Percentiles rank a stretch among this genome's conserved stretches.
Conservation (phyloP, 148 eudicot genomes). For the Limonium bicolor region DNA sequence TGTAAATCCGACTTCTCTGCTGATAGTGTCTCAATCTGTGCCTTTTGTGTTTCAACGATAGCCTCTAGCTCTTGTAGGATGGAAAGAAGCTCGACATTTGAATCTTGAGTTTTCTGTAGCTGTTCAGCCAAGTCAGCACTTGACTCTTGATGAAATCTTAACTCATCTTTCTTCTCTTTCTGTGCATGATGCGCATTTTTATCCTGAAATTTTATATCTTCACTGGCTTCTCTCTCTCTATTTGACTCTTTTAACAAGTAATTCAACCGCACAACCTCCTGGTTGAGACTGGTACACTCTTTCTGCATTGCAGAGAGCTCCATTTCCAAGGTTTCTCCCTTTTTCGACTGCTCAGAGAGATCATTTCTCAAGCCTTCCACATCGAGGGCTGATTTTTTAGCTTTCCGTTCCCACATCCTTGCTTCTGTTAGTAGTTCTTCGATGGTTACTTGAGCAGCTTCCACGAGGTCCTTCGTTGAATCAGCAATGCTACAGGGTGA, state of each 20-base stretch:
- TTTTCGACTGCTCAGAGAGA: constrained; percentile 41
- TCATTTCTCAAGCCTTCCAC: constrained; percentile 47
- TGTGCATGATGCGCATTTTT: constrained; percentile 22
- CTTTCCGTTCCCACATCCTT: constrained; percentile 74
- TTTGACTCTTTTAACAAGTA: constrained; percentile 24
- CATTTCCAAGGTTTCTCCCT: constrained; percentile 33
- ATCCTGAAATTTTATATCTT: constrained; percentile 20
- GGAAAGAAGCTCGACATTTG: constrained; percentile 68
- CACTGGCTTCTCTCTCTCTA: constrained; percentile 13
- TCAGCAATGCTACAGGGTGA: constrained; percentile 22
- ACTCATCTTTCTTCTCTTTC: constrained; percentile 59
- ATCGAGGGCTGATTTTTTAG: constrained; percentile 47
- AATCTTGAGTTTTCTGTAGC: constrained; percentile 63
- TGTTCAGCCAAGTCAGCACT: constrained; percentile 48
- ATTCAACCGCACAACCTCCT: constrained; percentile 44
- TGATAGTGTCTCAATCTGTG: constrained; percentile 57
- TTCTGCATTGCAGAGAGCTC: constrained; percentile 54
- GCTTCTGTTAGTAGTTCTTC: constrained; percentile 64
- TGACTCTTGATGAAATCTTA: constrained; percentile 40
- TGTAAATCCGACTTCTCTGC: constrained; percentile 19
- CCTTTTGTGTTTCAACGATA: constrained; percentile 59
- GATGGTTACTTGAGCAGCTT: constrained; percentile 60
- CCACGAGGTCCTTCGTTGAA: constrained; percentile 50
- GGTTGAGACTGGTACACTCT: constrained; percentile 37
- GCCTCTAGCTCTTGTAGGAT: constrained; percentile 84